Percentiles rank a stretch among this genome's conserved stretches.
These are phyloP conservation scores for Umbelopsis sp. DNA, from an alignment of 192 early-diverging fungal genomes.

Conservation along the genomic window DNA sequence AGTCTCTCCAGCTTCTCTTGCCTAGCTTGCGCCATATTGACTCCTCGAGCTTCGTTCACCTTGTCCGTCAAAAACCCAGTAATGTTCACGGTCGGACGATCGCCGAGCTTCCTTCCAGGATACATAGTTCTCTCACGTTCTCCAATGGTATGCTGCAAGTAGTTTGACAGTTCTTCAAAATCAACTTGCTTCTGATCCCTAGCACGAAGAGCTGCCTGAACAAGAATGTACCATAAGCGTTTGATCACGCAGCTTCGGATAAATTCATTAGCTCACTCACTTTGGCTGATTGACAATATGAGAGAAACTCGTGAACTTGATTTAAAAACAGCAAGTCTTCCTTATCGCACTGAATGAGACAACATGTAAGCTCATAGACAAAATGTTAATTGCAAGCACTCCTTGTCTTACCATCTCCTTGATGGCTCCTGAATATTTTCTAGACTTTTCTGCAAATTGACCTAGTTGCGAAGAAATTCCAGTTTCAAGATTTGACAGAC, in stretches of 20 bases:
- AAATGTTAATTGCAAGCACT: not conserved
- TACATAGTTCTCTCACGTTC: slow-evolving; percentile 76
- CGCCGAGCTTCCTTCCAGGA: slow-evolving; percentile 61
- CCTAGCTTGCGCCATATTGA: slow-evolving; percentile 79
- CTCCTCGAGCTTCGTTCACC: slow-evolving; percentile 85
- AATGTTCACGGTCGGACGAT: slow-evolving; percentile 47
- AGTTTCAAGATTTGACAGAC: slow-evolving; percentile 83
- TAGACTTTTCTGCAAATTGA: slow-evolving; percentile 73
- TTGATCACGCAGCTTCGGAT: slow-evolving; percentile 24
- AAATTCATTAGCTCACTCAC: slow-evolving; percentile 32
- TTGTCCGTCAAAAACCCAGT: slow-evolving; percentile 85
- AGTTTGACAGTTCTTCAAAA: slow-evolving; percentile 84
- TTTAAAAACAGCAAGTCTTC: slow-evolving; percentile 77
- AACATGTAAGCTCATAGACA: not conserved
- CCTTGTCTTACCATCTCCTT: slow-evolving; percentile 60
- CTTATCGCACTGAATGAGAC: slow-evolving; percentile 33
- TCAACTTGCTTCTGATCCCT: slow-evolving; percentile 97
- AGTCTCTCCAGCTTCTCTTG: slow-evolving; percentile 81
- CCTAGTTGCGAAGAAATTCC: slow-evolving; percentile 77
- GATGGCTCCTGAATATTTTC: slow-evolving; percentile 66
- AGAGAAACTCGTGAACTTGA: slow-evolving; percentile 83
- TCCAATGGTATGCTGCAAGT: slow-evolving; percentile 66
- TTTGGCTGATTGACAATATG: slow-evolving; percentile 77
- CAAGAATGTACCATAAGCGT: slow-evolving; percentile 28
- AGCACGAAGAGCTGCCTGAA: slow-evolving; percentile 68